These are phyloP conservation scores for Cyphellophora attinorum DNA, from an alignment of 2,329 filamentous ascomycete genomes.

Conservation along the genomic window DNA sequence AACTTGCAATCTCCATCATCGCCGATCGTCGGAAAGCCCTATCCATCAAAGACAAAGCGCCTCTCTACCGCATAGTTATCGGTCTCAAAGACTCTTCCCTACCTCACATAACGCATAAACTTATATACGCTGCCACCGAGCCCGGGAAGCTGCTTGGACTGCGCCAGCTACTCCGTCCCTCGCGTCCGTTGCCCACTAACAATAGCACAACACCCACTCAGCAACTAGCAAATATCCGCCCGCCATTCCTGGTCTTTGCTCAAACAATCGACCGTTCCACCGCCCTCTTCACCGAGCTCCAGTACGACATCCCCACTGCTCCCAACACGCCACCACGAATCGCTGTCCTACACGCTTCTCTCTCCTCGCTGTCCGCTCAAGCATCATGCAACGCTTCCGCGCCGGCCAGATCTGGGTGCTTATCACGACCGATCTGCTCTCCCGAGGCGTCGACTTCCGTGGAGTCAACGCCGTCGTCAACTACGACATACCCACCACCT, in stretches of 20 bases:
- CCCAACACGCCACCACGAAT: constrained; percentile 78
- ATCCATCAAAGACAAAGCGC: constrained; percentile 24
- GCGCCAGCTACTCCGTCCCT: constrained; percentile 75
- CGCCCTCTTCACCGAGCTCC: constrained; percentile 78
- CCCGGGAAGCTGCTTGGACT: constrained; percentile 87
- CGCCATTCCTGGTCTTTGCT: constrained; percentile 90
- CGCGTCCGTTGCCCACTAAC: constrained; percentile 33
- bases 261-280: constrained; percentile 88
- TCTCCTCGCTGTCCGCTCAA: constrained; percentile 64
- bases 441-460: constrained; percentile 86
- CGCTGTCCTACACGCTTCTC: constrained; percentile 79
- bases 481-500: constrained; percentile 90
- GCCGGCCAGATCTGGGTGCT: constrained; percentile 91
- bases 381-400: constrained; percentile 82
- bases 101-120: constrained; percentile 79
- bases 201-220: constrained; percentile 37
- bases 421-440: constrained; percentile 88
- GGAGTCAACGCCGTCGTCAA: constrained; percentile 95
- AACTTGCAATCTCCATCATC: constrained; percentile 62
- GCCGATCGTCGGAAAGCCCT: constrained; percentile 37
- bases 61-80: constrained; percentile 78
- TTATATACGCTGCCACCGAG: constrained; percentile 86
- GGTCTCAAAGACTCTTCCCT: constrained; percentile 93
- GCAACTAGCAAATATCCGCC: constrained; percentile 53
- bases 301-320: constrained; percentile 85